Base-by-base conservation (phyloP, 805 yeast genomes). In the Candida xyloterini region DNA sequence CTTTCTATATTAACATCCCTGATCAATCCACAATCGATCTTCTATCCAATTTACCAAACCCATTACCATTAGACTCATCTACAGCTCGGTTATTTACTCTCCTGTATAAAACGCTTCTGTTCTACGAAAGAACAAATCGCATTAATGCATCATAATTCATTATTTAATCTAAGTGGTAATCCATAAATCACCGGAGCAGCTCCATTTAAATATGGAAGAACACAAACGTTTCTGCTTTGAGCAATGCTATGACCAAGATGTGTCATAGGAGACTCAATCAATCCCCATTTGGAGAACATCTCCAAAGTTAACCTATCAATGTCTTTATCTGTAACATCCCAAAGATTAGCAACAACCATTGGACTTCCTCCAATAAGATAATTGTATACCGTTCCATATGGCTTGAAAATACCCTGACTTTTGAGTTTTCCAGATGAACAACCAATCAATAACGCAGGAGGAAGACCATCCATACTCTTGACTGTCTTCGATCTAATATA, bases 311-410 rank as follows among this genome's bases (percentile, higher is more conserved):
- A 88, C 51, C 71, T 73, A 60, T 93, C 98, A 35, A 88, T 86
- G 59, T 93, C 99, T 50, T 85, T 89, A 61, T 93, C 98, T 0
- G 98, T 93, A 4, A 93, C 97, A 60, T 89, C 96, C 99, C 99
- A 93, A 41, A 93, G 62, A 53, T 87, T 88, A 0, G 87, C 96
- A 26, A 93, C 64, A 1, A 88, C 72, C 79, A 84, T 72, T 0
- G 95, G 93, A 33, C 87, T 76, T 0, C 95, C 95, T 15, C 89
- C 93, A 8, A 75, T 65, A 20, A 93, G 59, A 69, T 89, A 89
- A 35, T 84, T 78, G 49, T 76, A 73, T 0, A 88, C 74, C 3
- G 91, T 84, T 1, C 97, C 96, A 47, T 74, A 71, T 0, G 93
- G 81, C 46, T 80, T 87, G 42, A 84, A 69, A 7, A 70, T 57